Conservation (phyloP, 306 rosid species). For the Senna tora region DNA sequence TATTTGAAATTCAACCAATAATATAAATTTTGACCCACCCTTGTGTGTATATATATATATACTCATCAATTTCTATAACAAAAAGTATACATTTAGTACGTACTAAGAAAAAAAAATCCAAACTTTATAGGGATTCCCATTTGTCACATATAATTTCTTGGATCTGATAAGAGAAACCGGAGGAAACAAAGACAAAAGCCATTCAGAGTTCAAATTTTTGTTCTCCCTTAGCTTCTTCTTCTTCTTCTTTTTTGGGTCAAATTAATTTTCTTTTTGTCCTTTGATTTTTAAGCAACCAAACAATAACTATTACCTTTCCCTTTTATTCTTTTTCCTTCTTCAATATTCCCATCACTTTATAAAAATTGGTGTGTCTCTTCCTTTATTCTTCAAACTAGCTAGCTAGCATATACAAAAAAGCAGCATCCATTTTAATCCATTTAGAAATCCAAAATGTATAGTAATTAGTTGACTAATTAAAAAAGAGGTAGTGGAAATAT, state of each 20-base stretch:
- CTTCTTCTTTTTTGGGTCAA: constrained; percentile 27
- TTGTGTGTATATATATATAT: too few species aligned
- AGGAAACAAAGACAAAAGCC: constrained; percentile 31
- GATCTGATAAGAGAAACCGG: constrained; percentile 29
- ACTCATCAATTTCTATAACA: constrained; percentile 7
- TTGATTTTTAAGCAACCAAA: background rate
- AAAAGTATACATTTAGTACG: constrained; percentile 25
- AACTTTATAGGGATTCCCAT: constrained; percentile 55
- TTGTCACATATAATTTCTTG: constrained; percentile 40
- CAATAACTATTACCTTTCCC: background rate
- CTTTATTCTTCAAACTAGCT: too few species aligned
- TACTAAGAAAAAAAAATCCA: constrained; percentile 3
- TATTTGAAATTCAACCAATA: too few species aligned
- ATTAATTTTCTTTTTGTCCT: constrained; percentile 1
- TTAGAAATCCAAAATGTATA: too few species aligned
- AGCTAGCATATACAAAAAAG: too few species aligned
- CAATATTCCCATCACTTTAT: too few species aligned
- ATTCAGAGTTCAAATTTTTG: constrained; percentile 32
- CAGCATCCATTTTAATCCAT: too few species aligned
- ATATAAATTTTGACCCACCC: background rate
- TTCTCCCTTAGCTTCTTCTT: too few species aligned
- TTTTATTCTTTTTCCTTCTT: too few species aligned
- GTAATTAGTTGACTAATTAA: too few species aligned
- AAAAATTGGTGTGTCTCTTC: too few species aligned
- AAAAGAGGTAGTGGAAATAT: background rate